Evolutionary conservation across 2,329 filamentous ascomycete species (phyloP), one percentile per base, ranked within the genome.

Genomic region (Venturia effusa): DNA sequence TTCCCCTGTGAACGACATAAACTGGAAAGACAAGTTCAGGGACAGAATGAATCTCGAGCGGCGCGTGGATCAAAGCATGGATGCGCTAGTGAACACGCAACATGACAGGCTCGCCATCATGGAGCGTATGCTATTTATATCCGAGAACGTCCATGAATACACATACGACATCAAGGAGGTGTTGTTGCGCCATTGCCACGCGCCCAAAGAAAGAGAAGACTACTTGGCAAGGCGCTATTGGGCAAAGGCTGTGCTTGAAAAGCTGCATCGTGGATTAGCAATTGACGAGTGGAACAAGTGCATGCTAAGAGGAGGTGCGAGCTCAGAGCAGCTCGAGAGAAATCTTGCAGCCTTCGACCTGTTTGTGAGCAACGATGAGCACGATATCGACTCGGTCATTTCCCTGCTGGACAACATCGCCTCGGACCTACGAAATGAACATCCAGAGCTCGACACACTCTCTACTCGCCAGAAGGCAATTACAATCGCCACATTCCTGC

Each of bases 161-260:
- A 87, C 70, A 86, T 91, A 67, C 70, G 92, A 97, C 77, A 89
- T 88, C 57, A 97, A 97, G 73, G 92, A 97, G 73, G 87, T 86
- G 63, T 81, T 97, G 60, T 70, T 92, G 66, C 79, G 82, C 64
- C 86, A 96, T 71, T 84, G 82, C 66, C 78, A 78, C 13, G 80
- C 82, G 40, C 77, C 81, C 19, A 81, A 88, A 15, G 79, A 83
- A 48, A 80, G 78, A 4, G 83, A 88, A 17, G 91, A 97, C 76
- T 84, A 89, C 62, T 77, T 99, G 69, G 89, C 93, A 17, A 83
- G 90, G 73, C 85, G 87, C 76, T 85, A 90, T 74, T 92, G 90
- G 74, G 87, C 88, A 62, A 86, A 84, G 71, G 84, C 86, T 2
- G 82, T 90, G 1, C 80, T 97, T 55, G 87, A 88, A 68, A 88